Percentiles rank a stretch among this genome's conserved stretches.
phyloP scores from a whole-genome alignment of 2,329 filamentous ascomycete species.

The Apiospora marii region DNA sequence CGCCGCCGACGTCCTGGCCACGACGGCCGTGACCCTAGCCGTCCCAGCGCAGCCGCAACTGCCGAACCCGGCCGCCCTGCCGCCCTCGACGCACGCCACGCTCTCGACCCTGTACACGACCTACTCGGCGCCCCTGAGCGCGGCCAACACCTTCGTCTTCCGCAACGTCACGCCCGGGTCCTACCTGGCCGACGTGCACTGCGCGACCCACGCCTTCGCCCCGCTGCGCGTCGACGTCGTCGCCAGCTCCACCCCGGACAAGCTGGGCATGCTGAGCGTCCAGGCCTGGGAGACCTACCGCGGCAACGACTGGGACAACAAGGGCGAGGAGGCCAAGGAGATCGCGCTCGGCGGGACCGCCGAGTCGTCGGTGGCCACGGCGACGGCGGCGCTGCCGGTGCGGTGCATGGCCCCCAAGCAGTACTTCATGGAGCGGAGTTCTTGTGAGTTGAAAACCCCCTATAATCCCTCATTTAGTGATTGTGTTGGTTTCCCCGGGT shows the following conservation, averaged over 20 bases:
- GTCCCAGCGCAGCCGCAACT: constrained; percentile 47
- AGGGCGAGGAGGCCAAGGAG: constrained; percentile 67
- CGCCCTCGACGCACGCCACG: constrained; percentile 72
- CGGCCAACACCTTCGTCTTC: constrained; percentile 78
- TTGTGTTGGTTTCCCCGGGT: background rate
- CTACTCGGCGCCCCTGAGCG: constrained; percentile 68
- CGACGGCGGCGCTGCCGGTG: constrained; percentile 60
- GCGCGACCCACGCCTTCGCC: constrained; percentile 76
- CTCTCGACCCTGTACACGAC: constrained; percentile 52
- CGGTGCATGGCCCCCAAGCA: constrained; percentile 69
- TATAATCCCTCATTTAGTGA: background rate
- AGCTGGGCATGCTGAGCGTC: constrained; percentile 51
- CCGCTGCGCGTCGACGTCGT: constrained; percentile 81
- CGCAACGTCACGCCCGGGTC: constrained; percentile 72
- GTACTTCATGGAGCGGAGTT: constrained; percentile 78
- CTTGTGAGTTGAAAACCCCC: constrained; percentile 70
- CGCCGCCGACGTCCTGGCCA: constrained; percentile 39
- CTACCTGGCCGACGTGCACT: constrained; percentile 85
- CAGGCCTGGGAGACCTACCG: constrained; percentile 84
- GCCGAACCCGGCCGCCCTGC: constrained; percentile 62
- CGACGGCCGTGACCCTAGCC: constrained; percentile 54
- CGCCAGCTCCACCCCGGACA: constrained; percentile 42
- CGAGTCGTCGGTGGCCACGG: background rate
- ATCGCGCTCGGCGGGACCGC: constrained; percentile 43
- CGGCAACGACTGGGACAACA: constrained; percentile 90